A percentile compares a stretch with the other conserved stretches of the same genome.
Evolutionary conservation across 176 grass and related monocot genomes (phyloP).

Genomic region (Oryza coarctata): DNA sequence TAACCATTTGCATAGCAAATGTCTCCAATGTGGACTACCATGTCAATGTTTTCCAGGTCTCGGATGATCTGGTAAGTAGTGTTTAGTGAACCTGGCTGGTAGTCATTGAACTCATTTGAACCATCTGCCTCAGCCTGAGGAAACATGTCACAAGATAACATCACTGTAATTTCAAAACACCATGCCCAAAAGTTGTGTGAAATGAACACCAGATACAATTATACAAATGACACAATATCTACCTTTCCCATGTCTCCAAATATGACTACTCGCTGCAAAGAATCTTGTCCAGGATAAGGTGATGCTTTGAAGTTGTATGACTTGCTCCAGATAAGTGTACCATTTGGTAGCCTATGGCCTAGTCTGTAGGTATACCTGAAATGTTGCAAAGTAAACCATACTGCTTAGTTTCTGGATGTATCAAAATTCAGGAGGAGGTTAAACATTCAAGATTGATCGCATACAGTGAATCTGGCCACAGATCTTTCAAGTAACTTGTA

Average conservation of each 20-base stretch:
- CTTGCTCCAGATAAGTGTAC: constrained; percentile 61
- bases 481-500: constrained; percentile 84
- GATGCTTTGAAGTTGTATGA: constrained; percentile 79
- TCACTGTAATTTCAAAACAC: background rate
- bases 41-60: constrained; percentile 74
- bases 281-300: constrained; percentile 85
- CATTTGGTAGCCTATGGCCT: constrained; percentile 64
- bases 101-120: constrained; percentile 82
- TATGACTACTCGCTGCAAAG: constrained; percentile 73
- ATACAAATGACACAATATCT: constrained; percentile 18
- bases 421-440: background rate
- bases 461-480: constrained; percentile 82
- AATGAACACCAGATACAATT: background rate
- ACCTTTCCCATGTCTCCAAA: constrained; percentile 99
- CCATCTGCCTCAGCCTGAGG: constrained; percentile 79
- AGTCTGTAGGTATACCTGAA: constrained; percentile 77
- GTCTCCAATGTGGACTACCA: constrained; percentile 86
- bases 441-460: constrained; percentile 5
- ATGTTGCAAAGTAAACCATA: background rate
- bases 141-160: constrained; percentile 1
- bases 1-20: constrained; percentile 81
- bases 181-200: background rate
- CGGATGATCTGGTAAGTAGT: constrained; percentile 74
- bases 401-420: background rate
- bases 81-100: constrained; percentile 77